A percentile compares a stretch with the other conserved stretches of the same genome.
phyloP scores from a whole-genome alignment of 1,284 basidiomycete genomes.

The Ustilago crameri region DNA sequence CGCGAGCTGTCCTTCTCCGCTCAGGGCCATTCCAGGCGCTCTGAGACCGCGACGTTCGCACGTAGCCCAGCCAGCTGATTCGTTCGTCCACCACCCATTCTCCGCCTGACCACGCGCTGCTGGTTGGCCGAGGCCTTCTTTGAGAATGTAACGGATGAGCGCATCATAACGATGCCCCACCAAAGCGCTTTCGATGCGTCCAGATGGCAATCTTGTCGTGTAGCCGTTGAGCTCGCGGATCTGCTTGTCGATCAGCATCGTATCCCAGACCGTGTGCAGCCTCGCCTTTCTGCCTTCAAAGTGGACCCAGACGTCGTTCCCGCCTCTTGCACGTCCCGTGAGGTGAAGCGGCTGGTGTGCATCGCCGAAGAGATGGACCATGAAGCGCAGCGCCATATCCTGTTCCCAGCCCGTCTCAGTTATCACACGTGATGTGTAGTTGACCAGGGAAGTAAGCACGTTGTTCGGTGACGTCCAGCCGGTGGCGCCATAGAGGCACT shows the following conservation, averaged over 20 bases:
- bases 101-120: constrained; percentile 3
- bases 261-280: constrained; percentile 88
- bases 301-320: constrained; percentile 74
- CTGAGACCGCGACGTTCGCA: constrained; percentile 42
- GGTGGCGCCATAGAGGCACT: constrained; percentile 79
- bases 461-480: constrained; percentile 75
- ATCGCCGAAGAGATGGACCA: constrained; percentile 90
- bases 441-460: constrained; percentile 46
- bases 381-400: constrained; percentile 81
- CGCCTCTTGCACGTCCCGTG: constrained; percentile 83
- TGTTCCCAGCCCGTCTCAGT: constrained; percentile 58
- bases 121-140: constrained; percentile 75
- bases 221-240: constrained; percentile 82
- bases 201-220: constrained; percentile 75
- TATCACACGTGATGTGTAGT: constrained; percentile 58
- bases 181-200: constrained; percentile 78
- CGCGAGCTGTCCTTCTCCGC: constrained; percentile 20
- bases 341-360: constrained; percentile 91
- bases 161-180: constrained; percentile 86
- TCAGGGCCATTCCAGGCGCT: not conserved
- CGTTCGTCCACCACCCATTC: constrained; percentile 47
- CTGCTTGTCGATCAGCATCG: constrained; percentile 80
- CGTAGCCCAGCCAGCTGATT: constrained; percentile 50
- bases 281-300: constrained; percentile 69
- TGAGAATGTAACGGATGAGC: constrained; percentile 84